These are phyloP conservation scores for Trametes elegans DNA, from an alignment of 768 basidiomycete species.

Conservation along the genomic window DNA sequence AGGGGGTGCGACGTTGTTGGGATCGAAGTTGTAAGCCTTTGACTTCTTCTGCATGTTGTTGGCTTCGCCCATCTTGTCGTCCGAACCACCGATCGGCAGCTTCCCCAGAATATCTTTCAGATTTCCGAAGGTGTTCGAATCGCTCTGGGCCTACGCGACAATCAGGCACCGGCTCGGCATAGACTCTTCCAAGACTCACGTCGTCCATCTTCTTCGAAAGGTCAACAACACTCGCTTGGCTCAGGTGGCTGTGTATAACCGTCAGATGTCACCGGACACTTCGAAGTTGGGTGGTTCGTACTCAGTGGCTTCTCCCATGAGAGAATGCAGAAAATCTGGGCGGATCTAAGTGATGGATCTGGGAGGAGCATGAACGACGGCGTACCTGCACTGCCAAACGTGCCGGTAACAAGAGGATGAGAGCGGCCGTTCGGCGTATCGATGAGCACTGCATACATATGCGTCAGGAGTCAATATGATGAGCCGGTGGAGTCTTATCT, in stretches of 20 bases:
- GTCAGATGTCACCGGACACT: neutral
- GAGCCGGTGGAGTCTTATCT: no score
- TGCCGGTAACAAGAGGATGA: constrained; percentile 66
- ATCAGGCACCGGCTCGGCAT: neutral
- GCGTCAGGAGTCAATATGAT: neutral
- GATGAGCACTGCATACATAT: constrained; percentile 29
- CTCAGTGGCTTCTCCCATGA: constrained; percentile 67
- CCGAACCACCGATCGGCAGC: constrained; percentile 47
- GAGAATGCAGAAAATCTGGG: constrained; percentile 66
- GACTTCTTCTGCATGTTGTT: constrained; percentile 53
- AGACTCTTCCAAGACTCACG: constrained; percentile 19
- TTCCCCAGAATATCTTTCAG: constrained; percentile 48
- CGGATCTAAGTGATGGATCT: no score
- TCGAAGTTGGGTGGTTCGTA: constrained; percentile 28
- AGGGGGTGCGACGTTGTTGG: constrained; percentile 58
- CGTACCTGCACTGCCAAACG: constrained; percentile 47
- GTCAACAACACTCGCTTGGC: constrained; percentile 60
- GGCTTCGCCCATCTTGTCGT: constrained; percentile 50
- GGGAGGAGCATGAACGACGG: no score
- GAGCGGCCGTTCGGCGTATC: constrained; percentile 54
- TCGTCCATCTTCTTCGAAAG: constrained; percentile 50
- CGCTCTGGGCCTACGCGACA: constrained; percentile 29
- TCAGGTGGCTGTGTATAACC: constrained; percentile 42
- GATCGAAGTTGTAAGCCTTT: constrained; percentile 62
- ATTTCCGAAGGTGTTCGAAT: constrained; percentile 32